Percentiles rank a stretch among this genome's conserved stretches.
phyloP scores from a whole-genome alignment of 768 basidiomycete genomes.

The Podaxis rugospora region DNA sequence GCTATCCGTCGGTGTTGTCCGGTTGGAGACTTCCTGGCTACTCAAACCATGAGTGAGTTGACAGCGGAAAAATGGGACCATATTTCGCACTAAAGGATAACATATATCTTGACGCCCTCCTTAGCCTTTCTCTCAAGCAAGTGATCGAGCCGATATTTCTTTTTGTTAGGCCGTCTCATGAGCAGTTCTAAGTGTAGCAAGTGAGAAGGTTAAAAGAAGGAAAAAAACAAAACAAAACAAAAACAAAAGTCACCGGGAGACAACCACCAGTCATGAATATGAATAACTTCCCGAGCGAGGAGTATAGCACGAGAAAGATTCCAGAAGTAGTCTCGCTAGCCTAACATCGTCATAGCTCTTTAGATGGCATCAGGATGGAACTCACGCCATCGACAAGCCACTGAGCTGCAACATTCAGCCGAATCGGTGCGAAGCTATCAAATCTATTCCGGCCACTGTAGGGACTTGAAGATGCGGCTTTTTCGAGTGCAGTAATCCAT shows the following conservation, averaged over 20 bases:
- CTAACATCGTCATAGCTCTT: slow-evolving; percentile 9
- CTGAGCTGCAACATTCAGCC: slow-evolving; percentile 90
- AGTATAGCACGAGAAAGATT: slow-evolving; percentile 89
- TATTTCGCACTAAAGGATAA: slow-evolving; percentile 81
- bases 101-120: slow-evolving; percentile 93
- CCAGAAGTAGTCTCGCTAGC: slow-evolving; percentile 97
- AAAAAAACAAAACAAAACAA: too few relatives aligned
- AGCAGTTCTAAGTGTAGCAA: slow-evolving; percentile 57
- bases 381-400: slow-evolving; percentile 97
- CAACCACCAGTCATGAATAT: slow-evolving; percentile 99
- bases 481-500: slow-evolving; percentile 90
- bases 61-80: not conserved
- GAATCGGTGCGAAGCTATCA: slow-evolving; percentile 89
- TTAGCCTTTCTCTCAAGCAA: slow-evolving; percentile 88
- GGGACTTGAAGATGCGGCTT: slow-evolving; percentile 68
- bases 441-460: slow-evolving; percentile 85
- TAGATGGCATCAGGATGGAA: slow-evolving; percentile 11
- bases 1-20: slow-evolving; percentile 93
- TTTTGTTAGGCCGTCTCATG: slow-evolving; percentile 79
- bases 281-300: slow-evolving; percentile 82
- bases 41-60: slow-evolving; percentile 6
- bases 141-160: slow-evolving; percentile 81
- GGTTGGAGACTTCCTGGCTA: slow-evolving; percentile 92
- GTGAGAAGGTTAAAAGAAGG: not conserved
- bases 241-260: slow-evolving; percentile 60